phyloP scores from a whole-genome alignment of 148 eudicot genomes.

The Diospyros lotus region DNA sequence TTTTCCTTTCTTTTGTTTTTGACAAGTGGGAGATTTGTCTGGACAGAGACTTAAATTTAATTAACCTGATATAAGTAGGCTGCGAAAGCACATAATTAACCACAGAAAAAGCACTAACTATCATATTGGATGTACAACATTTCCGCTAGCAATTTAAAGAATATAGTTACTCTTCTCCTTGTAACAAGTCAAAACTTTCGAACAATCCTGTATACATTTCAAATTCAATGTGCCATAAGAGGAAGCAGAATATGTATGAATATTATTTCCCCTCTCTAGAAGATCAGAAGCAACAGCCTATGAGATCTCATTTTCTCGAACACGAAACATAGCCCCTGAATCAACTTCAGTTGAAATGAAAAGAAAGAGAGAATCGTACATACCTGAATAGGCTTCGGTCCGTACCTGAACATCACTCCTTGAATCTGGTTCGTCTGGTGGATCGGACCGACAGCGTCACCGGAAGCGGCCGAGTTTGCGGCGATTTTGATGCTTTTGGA shows the following conservation, averaged over 20 bases:
- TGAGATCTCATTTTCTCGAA: background rate
- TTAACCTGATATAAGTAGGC: background rate
- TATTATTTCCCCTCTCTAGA: no score
- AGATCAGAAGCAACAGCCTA: background rate
- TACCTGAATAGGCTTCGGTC: slow-evolving; percentile 81
- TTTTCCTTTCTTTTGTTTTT: background rate
- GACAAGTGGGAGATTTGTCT: background rate
- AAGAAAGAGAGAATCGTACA: background rate
- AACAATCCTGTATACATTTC: no score
- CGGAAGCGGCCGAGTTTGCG: slow-evolving; percentile 16
- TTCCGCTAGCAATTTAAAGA: no score
- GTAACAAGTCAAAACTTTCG: no score
- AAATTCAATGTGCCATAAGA: no score
- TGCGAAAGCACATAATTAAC: no score
- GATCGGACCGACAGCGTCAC: slow-evolving; percentile 32
- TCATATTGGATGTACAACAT: no score
- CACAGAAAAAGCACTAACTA: no score
- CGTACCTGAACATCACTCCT: slow-evolving; percentile 90
- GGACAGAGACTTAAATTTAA: background rate
- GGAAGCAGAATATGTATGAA: no score
- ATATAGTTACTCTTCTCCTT: no score
- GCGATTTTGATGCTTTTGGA: slow-evolving; percentile 27
- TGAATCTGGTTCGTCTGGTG: slow-evolving; percentile 65
- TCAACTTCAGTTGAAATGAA: background rate
- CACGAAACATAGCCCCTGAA: background rate